Evolutionary conservation across 768 basidiomycete species (phyloP).

Genomic region (Pisolithus tinctorius): DNA sequence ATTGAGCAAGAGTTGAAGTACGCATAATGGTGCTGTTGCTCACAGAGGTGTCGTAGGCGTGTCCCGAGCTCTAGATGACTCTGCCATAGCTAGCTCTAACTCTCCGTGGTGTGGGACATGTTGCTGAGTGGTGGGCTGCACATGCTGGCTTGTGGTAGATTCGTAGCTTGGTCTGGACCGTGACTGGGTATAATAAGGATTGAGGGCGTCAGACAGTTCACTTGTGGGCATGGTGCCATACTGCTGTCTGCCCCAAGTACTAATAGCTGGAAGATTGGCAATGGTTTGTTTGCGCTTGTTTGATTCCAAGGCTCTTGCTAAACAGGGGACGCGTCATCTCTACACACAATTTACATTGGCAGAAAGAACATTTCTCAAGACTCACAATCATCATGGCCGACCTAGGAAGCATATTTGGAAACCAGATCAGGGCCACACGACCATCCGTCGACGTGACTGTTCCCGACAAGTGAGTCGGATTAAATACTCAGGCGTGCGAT

Average conservation of each 20-base stretch:
- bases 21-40: slow-evolving; percentile 11
- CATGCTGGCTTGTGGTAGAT: neutral
- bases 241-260: neutral
- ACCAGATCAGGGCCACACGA: slow-evolving; percentile 39
- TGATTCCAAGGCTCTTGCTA: slow-evolving; percentile 20
- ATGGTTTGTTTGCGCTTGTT: slow-evolving; percentile 24
- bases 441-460: slow-evolving; percentile 42
- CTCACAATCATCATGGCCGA: slow-evolving; percentile 17
- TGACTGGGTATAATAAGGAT: slow-evolving; percentile 51
- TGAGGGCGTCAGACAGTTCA: slow-evolving; percentile 75
- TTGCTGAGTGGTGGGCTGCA: slow-evolving; percentile 8
- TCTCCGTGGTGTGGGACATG: slow-evolving; percentile 57
- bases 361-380: neutral
- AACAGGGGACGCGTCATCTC: slow-evolving; percentile 37
- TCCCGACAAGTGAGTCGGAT: slow-evolving; percentile 65
- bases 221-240: slow-evolving; percentile 49
- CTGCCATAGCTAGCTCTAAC: slow-evolving; percentile 54
- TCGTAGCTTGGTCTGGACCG: slow-evolving; percentile 24
- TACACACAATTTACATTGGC: neutral
- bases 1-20: slow-evolving; percentile 1
- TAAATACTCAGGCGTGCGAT: neutral
- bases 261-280: neutral
- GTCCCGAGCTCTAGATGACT: slow-evolving; percentile 25
- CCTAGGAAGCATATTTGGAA: slow-evolving; percentile 53
- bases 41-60: slow-evolving; percentile 32